Evolutionary conservation across 495 filamentous ascomycete species (phyloP).

Genomic region (Lichenothelia convexa): DNA sequence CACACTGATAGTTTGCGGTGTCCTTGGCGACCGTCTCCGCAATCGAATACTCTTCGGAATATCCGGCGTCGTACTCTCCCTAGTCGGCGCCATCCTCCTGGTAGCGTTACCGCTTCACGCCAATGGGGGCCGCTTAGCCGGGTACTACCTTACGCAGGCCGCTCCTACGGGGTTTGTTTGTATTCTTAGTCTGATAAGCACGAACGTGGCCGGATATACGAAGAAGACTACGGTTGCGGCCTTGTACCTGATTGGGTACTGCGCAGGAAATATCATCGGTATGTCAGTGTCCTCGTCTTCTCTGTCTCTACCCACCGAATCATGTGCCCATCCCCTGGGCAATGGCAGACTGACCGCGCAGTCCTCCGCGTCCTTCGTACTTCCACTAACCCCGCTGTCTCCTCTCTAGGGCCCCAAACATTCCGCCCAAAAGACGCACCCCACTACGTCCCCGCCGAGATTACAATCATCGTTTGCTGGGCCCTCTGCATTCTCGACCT

Average conservation of each 20-base stretch:
- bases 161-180: conserved; percentile 40
- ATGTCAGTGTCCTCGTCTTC: too few relatives aligned
- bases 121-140: conserved; percentile 38
- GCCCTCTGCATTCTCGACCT: conserved; percentile 36
- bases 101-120: conserved; percentile 42
- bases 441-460: conserved; percentile 47
- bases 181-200: conserved; percentile 37
- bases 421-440: conserved; percentile 40
- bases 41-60: conserved; percentile 34
- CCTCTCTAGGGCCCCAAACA: conserved; percentile 31
- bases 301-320: background rate
- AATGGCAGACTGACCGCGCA: background rate
- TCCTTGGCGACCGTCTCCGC: conserved; percentile 36
- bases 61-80: conserved; percentile 22
- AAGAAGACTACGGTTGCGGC: conserved; percentile 60
- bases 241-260: conserved; percentile 40
- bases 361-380: background rate
- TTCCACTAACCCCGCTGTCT: conserved; percentile 6
- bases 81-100: conserved; percentile 46
- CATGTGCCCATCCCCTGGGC: background rate
- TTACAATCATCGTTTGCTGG: conserved; percentile 49
- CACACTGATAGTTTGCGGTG: conserved; percentile 38
- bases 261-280: conserved; percentile 24
- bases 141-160: conserved; percentile 46
- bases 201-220: conserved; percentile 54